Conservation (phyloP, 2,329 filamentous ascomycete species). For the Ophiognomonia clavigignenti-juglandacearum region DNA sequence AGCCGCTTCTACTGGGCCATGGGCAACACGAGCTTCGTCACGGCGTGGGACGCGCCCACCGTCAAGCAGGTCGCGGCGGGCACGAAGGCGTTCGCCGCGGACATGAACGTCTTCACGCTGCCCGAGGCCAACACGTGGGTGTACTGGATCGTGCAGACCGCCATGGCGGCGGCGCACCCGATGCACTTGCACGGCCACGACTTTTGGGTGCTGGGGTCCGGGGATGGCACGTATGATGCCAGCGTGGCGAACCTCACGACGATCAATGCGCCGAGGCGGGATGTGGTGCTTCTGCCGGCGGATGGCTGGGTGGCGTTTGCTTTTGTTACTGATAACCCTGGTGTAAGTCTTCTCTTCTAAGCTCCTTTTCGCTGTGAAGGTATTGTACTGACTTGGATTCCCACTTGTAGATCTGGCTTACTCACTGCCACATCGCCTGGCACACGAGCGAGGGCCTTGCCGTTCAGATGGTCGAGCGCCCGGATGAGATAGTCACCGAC, state of each 20-base stretch:
- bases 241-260: constrained; percentile 19
- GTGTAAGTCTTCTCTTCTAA: constrained; percentile 9
- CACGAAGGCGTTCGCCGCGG: not conserved
- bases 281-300: constrained; percentile 27
- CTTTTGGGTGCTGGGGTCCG: constrained; percentile 35
- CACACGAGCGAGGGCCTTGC: constrained; percentile 31
- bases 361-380: not conserved
- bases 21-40: not conserved
- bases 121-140: constrained; percentile 19
- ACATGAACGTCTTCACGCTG: not conserved
- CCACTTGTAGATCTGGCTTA: constrained; percentile 22
- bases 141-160: constrained; percentile 23
- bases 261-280: constrained; percentile 31
- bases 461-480: constrained; percentile 30
- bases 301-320: constrained; percentile 25
- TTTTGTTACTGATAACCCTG: constrained; percentile 28
- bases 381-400: not conserved
- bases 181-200: constrained; percentile 49
- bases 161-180: constrained; percentile 33
- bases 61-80: constrained; percentile 9
- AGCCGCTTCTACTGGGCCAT: not conserved
- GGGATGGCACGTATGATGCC: constrained; percentile 22
- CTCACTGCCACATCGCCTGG: constrained; percentile 27
- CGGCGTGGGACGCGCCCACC: constrained; percentile 16
- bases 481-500: constrained; percentile 19